Conservation (phyloP, 768 basidiomycete genomes). For the Suillus brevipes region DNA sequence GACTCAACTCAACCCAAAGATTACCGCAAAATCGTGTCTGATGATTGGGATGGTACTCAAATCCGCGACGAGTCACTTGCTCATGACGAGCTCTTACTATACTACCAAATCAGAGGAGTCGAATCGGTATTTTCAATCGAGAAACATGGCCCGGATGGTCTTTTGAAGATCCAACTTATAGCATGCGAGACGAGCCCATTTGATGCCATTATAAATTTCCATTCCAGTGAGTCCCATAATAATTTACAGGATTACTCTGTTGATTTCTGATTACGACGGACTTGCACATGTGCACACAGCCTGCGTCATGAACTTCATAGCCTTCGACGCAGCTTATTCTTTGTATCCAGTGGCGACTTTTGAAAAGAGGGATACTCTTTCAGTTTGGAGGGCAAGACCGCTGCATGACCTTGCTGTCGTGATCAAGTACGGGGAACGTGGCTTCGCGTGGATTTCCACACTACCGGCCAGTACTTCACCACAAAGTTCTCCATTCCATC, state of each 20-base stretch:
- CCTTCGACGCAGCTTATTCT: constrained; percentile 37
- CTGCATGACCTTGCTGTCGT: constrained; percentile 13
- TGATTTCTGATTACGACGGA: neutral
- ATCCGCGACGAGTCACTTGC: neutral
- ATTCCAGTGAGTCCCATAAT: constrained; percentile 37
- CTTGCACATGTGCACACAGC: constrained; percentile 24
- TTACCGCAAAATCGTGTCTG: constrained; percentile 15
- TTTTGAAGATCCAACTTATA: constrained; percentile 42
- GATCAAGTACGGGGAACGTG: constrained; percentile 36
- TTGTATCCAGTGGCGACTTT: constrained; percentile 42
- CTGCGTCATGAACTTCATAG: constrained; percentile 45
- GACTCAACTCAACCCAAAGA: constrained; percentile 17
- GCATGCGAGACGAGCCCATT: constrained; percentile 34
- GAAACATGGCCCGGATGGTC: neutral
- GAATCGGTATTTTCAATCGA: constrained; percentile 24
- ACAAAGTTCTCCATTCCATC: constrained; percentile 14
- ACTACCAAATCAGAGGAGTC: constrained; percentile 12
- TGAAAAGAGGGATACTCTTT: constrained; percentile 29
- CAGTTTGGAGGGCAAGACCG: constrained; percentile 13
- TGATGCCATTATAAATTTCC: constrained; percentile 40
- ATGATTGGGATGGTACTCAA: constrained; percentile 11
- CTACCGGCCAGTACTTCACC: neutral
- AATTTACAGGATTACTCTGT: neutral
- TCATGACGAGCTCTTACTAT: constrained; percentile 20
- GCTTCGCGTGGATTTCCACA: constrained; percentile 30